Percentiles rank a stretch among this genome's conserved stretches.
Evolutionary conservation across 805 yeast genomes (phyloP).

Genomic region (Yarrowia porcina): DNA sequence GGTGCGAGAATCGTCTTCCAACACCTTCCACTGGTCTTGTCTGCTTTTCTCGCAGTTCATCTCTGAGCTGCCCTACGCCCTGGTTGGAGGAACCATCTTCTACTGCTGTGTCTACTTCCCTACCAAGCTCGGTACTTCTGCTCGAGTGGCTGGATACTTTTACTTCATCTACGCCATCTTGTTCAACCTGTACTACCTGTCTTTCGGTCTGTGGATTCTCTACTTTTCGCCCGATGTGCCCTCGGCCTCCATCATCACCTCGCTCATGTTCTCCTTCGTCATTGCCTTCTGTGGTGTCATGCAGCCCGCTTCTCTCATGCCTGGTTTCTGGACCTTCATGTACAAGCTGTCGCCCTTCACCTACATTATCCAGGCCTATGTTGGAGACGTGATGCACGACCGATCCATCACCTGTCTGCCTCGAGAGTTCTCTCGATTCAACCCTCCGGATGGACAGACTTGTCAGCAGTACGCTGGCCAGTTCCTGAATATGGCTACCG

Average conservation of each 20-base stretch:
- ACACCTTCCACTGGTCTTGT: constrained; percentile 69
- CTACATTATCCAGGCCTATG: constrained; percentile 59
- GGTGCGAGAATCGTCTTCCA: constrained; percentile 66
- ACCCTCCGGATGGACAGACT: constrained; percentile 59
- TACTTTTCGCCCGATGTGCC: constrained; percentile 64
- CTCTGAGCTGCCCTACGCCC: constrained; percentile 60
- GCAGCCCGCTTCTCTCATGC: constrained; percentile 56
- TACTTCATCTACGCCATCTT: constrained; percentile 50
- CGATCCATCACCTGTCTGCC: constrained; percentile 49
- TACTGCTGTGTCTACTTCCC: constrained; percentile 55
- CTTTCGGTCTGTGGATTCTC: constrained; percentile 54
- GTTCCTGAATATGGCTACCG: constrained; percentile 47
- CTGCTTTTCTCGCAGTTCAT: constrained; percentile 52
- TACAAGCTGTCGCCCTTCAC: constrained; percentile 69
- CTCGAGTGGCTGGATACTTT: constrained; percentile 49
- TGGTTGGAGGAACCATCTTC: constrained; percentile 49
- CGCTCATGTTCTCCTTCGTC: constrained; percentile 55
- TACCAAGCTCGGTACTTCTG: constrained; percentile 43
- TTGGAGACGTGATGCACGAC: constrained; percentile 49
- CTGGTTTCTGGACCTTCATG: constrained; percentile 84
- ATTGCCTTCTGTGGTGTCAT: constrained; percentile 69
- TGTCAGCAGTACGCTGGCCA: constrained; percentile 54
- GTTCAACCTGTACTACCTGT: constrained; percentile 50
- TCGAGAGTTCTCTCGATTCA: constrained; percentile 49
- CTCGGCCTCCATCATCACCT: constrained; percentile 58